Conservation (phyloP, 306 rosid genomes). For the Prunus kanzakura region DNA sequence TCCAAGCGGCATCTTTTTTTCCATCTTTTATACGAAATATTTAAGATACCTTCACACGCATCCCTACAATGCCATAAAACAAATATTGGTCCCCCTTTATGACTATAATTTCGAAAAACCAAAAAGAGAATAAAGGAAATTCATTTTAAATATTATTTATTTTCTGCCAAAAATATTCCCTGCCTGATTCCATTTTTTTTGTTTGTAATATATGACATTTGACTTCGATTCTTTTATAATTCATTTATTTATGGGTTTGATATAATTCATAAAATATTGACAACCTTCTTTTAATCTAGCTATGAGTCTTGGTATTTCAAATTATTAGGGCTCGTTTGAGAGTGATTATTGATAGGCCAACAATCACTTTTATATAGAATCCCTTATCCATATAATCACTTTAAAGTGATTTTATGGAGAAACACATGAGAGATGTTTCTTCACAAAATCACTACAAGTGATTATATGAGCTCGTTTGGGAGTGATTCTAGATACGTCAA, state of each 20-base stretch:
- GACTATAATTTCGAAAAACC: neutral
- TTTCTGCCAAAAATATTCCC: neutral
- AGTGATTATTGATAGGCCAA: too few relatives aligned
- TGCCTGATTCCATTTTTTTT: neutral
- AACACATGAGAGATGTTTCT: too few relatives aligned
- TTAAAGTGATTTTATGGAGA: too few relatives aligned
- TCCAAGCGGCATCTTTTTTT: conserved; percentile 1
- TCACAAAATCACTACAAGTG: too few relatives aligned
- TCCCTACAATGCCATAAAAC: conserved; percentile 18
- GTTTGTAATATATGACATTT: neutral
- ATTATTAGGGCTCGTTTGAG: too few relatives aligned
- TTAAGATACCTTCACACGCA: conserved; percentile 20
- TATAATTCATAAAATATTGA: neutral
- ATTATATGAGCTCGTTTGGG: too few relatives aligned
- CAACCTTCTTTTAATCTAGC: too few relatives aligned
- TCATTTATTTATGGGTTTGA: neutral
- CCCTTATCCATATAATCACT: too few relatives aligned
- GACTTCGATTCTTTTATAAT: neutral
- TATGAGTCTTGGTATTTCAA: too few relatives aligned
- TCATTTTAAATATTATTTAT: neutral
- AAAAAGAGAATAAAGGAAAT: neutral
- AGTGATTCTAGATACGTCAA: too few relatives aligned
- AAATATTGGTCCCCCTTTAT: conserved; percentile 12
- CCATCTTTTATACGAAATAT: conserved; percentile 11
- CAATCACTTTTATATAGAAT: too few relatives aligned